Evolutionary conservation across 2,329 filamentous ascomycete species (phyloP), one percentile per base, ranked within the genome.

Genomic region (Penicillium digitatum): DNA sequence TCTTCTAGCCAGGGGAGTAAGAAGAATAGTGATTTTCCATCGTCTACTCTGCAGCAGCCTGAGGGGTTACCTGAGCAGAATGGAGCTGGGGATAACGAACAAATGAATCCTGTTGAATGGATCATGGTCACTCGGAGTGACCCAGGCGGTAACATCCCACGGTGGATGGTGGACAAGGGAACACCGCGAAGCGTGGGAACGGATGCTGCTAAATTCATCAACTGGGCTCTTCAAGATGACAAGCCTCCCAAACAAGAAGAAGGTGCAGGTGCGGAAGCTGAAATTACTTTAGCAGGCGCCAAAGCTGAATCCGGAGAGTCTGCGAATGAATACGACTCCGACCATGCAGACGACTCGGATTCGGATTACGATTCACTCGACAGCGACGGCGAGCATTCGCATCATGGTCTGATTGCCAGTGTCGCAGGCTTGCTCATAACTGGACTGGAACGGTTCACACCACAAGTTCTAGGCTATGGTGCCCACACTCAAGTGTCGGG

Each of bases 81-180:
- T 16, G 43, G n/a, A 18, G 53, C 11, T 14, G 8, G 14, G 20
- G 59, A 55, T 44, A 61, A 69, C 1, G 72, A 74, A 2, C 82
- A 86, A 60, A 72, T 75, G 9, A 87, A 86, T 61, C 84, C 86
- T 0, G 81, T 96, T 1, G 91, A 96, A 71, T 96, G 91, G 91
- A 82, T 94, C 57, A 96, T 96, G 91, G 84, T 95, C 18, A 95
- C 90, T 1, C 81, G 91, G 46, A 93, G 88, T 69, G 90, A 96
- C 64, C 90, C 91, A 3, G 91, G 91, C 11, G 91, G 91, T 49
- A 93, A 85, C 56, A 91, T 96, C 18, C 91, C 91, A 1, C 82
- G 89, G 14, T 95, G 94, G 74, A 86, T 96, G 81, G 89, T 95
- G n/a, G 91, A 95, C 66, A 86, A 89, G 68, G 89, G 88, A 29